Evolutionary conservation across 805 yeast genomes (phyloP), one percentile per base, ranked within the genome.

Genomic region (Wickerhamiella siamensis): DNA sequence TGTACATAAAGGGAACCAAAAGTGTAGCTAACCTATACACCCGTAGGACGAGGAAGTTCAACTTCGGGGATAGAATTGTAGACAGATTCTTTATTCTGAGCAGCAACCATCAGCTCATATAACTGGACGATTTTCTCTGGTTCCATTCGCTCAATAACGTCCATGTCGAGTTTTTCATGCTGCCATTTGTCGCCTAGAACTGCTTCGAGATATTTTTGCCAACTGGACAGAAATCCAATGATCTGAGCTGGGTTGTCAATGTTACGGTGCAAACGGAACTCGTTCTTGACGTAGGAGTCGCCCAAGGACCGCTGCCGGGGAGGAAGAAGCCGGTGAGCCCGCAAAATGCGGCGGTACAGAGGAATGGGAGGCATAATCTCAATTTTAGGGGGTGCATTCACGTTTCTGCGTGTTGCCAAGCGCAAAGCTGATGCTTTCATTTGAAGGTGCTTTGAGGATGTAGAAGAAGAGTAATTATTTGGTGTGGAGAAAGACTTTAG

Each of bases 231-330:
- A 52, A 91, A 91, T 9, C 96, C 98, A 9, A 91, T 86, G 27
- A 91, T 84, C 55, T 88, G 94, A 19, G 84, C 67, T 3, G 99
- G 97, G 58, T 91, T 86, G 49, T 84, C 95, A 5, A 79, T 71
- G 38, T 66, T 61, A 45, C 76, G 72, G 62, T 91, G 98, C 5
- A 87, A 79, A 52, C 77, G 75, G 66, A 91, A 91, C 63, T 91
- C 99, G 29, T 78, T 73, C 56, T 77, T 81, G 40, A 88, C 95
- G 58, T 91, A 91, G 50, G 75, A 70, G 60, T 91, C 95, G 3
- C 98, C 99, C 18, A 91, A 67, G 40, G 75, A 70, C 44, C 94
- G 69, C 38, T 75, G 75, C 3, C 63, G 59, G 0, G 87, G 83
- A n/a, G 91, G 67, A 16, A 54, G 54, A 36, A 58, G 66, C 49